Evolutionary conservation across 108 stramenopile genomes (phyloP).

Genomic region (Schizochytrium sp.): DNA sequence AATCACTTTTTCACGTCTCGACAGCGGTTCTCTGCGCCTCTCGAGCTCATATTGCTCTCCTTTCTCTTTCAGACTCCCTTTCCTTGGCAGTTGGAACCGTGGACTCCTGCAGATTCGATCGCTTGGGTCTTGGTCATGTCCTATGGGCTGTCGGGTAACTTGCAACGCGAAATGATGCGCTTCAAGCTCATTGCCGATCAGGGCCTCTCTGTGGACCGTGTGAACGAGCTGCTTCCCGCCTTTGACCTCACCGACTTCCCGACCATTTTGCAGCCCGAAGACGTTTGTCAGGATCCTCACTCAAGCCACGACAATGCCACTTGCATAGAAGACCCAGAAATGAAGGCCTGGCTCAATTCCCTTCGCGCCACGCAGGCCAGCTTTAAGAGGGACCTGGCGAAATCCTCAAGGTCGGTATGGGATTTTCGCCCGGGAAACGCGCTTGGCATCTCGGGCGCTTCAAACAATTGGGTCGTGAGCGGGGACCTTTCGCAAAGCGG

Average conservation of each 20-base stretch:
- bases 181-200: neutral
- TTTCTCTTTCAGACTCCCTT: neutral
- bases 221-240: neutral
- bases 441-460: neutral
- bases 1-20: neutral
- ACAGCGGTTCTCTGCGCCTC: neutral
- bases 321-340: neutral
- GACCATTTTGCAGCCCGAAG: neutral
- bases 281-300: neutral
- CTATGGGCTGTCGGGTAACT: slow-evolving; percentile 9
- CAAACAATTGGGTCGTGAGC: slow-evolving; percentile 19
- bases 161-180: neutral
- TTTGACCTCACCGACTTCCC: slow-evolving; percentile 7
- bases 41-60: slow-evolving; percentile 5
- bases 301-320: neutral
- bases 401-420: neutral
- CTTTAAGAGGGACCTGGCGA: too few relatives aligned
- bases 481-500: neutral
- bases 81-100: neutral
- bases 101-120: neutral
- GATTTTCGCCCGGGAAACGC: neutral
- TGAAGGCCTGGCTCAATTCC: neutral
- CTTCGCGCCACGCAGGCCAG: neutral
- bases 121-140: slow-evolving; percentile 23
- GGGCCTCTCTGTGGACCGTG: neutral